Conservation (phyloP, 2,329 filamentous ascomycete genomes). For the Fusarium chaquense region DNA sequence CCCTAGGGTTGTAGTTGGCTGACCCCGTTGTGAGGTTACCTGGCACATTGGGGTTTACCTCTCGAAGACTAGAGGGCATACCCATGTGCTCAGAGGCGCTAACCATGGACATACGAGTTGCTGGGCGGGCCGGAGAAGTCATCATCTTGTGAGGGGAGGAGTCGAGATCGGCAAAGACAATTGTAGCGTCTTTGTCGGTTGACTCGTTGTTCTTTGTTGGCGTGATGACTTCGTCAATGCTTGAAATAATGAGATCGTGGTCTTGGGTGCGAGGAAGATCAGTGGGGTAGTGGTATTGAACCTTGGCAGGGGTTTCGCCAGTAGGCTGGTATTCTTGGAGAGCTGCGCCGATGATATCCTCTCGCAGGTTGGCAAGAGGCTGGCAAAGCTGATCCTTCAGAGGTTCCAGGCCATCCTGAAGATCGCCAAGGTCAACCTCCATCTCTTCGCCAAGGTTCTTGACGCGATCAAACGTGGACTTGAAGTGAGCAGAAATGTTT, state of each 20-base stretch:
- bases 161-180: conserved; percentile 58
- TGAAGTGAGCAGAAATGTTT: conserved; percentile 77
- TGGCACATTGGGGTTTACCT: conserved; percentile 66
- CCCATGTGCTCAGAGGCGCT: conserved; percentile 48
- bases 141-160: conserved; percentile 40
- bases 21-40: conserved; percentile 55
- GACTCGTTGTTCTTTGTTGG: conserved; percentile 43
- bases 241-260: conserved; percentile 59
- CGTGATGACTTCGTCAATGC: conserved; percentile 52
- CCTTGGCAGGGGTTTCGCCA: conserved; percentile 86
- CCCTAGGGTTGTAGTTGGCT: conserved; percentile 57
- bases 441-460: conserved; percentile 77
- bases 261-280: conserved; percentile 78
- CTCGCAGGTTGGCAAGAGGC: conserved; percentile 77
- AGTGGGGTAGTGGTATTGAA: conserved; percentile 83
- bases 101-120: conserved; percentile 46
- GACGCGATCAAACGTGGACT: conserved; percentile 75
- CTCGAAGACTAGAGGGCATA: conserved; percentile 62
- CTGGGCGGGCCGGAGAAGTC: conserved; percentile 51
- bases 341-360: conserved; percentile 71
- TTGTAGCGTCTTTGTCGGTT: conserved; percentile 53
- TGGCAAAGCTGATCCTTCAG: conserved; percentile 71
- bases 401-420: conserved; percentile 71
- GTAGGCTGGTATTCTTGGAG: conserved; percentile 87
- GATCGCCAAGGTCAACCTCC: conserved; percentile 66